Percentiles rank a stretch among this genome's conserved stretches.
Conservation (phyloP, 345 rosid genomes). For the Salix purpurea region DNA sequence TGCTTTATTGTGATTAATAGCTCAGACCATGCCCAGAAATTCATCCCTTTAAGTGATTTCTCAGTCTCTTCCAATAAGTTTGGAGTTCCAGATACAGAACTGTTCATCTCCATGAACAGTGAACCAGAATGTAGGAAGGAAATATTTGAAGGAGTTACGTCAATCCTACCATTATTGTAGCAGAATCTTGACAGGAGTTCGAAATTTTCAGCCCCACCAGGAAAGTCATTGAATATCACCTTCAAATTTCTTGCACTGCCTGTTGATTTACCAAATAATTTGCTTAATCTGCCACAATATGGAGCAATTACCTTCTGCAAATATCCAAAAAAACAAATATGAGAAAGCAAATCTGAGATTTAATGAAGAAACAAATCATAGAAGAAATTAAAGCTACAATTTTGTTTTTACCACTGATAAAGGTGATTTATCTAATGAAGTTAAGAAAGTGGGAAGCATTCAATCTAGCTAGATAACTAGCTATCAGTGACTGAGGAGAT, state of each 20-base stretch:
- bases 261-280: constrained; percentile 55
- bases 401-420: background rate
- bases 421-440: background rate
- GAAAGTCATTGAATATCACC: constrained; percentile 80
- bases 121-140: constrained; percentile 60
- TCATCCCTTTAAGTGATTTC: constrained; percentile 60
- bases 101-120: constrained; percentile 66
- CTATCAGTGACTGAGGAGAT: background rate
- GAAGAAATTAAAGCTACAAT: background rate
- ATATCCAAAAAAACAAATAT: constrained; percentile 6
- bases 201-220: constrained; percentile 73
- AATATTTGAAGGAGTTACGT: constrained; percentile 52
- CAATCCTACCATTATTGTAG: constrained; percentile 54
- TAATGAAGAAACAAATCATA: background rate
- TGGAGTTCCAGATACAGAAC: constrained; percentile 24
- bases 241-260: constrained; percentile 41
- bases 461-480: background rate
- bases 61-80: constrained; percentile 55
- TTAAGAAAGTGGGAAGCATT: background rate
- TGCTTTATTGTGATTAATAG: constrained; percentile 61
- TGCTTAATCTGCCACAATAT: constrained; percentile 60
- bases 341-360: background rate
- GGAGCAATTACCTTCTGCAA: constrained; percentile 62
- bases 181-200: constrained; percentile 78
- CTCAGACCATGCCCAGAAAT: constrained; percentile 79